A percentile compares a stretch with the other conserved stretches of the same genome.
phyloP scores from a whole-genome alignment of 768 basidiomycete species.

The Pholiota microspora region DNA sequence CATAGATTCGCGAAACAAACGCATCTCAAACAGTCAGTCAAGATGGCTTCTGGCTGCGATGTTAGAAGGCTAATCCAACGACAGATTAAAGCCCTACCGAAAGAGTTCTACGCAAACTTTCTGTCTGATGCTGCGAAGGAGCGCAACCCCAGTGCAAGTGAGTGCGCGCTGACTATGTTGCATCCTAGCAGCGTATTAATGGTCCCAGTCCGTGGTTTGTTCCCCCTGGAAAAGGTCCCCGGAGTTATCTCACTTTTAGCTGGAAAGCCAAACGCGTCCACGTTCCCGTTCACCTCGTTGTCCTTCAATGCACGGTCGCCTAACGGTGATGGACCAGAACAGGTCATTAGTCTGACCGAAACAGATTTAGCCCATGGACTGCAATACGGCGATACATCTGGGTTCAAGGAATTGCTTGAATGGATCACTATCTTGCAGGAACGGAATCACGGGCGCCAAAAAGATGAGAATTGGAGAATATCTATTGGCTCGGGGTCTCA shows the following conservation, averaged over 20 bases:
- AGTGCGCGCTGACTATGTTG: conserved; percentile 19
- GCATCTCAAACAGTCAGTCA: background rate
- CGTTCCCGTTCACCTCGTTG: conserved; percentile 88
- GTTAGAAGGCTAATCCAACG: background rate
- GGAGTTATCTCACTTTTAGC: conserved; percentile 82
- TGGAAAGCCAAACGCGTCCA: conserved; percentile 87
- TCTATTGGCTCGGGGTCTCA: conserved; percentile 85
- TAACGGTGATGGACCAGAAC: conserved; percentile 39
- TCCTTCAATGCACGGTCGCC: conserved; percentile 61
- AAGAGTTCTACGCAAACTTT: conserved; percentile 55
- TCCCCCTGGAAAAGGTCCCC: conserved; percentile 74
- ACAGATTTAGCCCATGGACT: conserved; percentile 64
- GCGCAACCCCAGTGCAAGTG: conserved; percentile 64
- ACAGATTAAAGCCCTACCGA: conserved; percentile 40
- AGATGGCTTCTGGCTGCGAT: conserved; percentile 1
- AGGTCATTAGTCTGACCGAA: conserved; percentile 51
- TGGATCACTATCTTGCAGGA: conserved; percentile 78
- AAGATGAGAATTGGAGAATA: conserved; percentile 69
- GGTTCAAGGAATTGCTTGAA: conserved; percentile 57
- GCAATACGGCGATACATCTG: conserved; percentile 76
- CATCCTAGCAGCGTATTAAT: background rate
- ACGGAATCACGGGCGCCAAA: conserved; percentile 58
- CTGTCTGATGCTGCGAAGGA: conserved; percentile 62
- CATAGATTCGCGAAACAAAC: background rate
- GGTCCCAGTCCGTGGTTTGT: conserved; percentile 59